Evolutionary conservation across 2,329 filamentous ascomycete genomes (phyloP).

Genomic region (Penicillium decumbens): DNA sequence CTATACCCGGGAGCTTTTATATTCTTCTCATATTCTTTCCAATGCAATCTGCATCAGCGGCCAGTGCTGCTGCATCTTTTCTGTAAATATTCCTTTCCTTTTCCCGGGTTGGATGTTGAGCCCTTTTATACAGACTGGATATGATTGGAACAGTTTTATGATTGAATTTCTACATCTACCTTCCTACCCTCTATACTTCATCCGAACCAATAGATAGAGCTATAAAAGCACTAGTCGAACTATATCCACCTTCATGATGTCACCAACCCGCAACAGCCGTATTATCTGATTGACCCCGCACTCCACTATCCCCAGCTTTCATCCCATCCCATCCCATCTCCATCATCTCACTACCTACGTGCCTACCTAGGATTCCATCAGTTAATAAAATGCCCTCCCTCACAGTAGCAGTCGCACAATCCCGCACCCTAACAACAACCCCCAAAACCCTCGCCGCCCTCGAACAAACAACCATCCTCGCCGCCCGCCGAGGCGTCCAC

Average conservation of each 20-base stretch:
- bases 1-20: conserved; percentile 25
- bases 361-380: neutral
- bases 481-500: conserved; percentile 56
- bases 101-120: conserved; percentile 15
- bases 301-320: neutral
- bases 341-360: neutral
- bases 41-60: neutral
- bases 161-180: neutral
- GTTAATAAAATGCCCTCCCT: conserved; percentile 33
- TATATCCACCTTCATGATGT: neutral
- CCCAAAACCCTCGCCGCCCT: conserved; percentile 63
- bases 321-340: neutral
- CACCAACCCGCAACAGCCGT: neutral
- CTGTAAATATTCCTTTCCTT: conserved; percentile 4
- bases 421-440: conserved; percentile 39
- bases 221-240: neutral
- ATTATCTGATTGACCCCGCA: neutral
- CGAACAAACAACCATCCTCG: conserved; percentile 57
- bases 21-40: conserved; percentile 4
- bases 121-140: neutral
- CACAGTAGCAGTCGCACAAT: conserved; percentile 45
- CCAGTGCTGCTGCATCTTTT: neutral
- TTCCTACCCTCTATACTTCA: neutral
- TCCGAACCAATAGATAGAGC: neutral
- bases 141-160: neutral